Evolutionary conservation across 768 basidiomycete genomes (phyloP).

Genomic region (Xerocomus potaroensis): DNA sequence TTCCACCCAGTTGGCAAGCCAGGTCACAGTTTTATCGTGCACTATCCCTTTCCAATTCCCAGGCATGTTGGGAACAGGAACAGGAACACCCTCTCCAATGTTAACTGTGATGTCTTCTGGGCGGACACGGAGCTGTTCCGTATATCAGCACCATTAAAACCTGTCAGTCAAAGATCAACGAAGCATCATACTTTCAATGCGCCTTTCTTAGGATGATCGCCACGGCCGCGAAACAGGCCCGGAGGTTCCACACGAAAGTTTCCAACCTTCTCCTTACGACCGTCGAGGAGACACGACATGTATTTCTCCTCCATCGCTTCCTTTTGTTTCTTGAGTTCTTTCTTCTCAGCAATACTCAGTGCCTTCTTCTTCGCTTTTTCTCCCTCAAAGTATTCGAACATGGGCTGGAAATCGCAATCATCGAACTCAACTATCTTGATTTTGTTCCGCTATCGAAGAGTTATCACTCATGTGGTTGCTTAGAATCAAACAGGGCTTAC

Average conservation of each 20-base stretch:
- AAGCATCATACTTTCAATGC: slow-evolving; percentile 69
- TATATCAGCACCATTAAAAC: slow-evolving; percentile 5
- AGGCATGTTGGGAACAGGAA: slow-evolving; percentile 87
- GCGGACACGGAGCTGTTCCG: slow-evolving; percentile 67
- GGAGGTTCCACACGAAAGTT: slow-evolving; percentile 99
- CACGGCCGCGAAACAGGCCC: slow-evolving; percentile 95
- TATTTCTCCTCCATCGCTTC: slow-evolving; percentile 85
- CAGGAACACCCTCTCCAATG: slow-evolving; percentile 69
- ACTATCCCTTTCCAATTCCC: slow-evolving; percentile 87
- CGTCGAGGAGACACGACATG: slow-evolving; percentile 83
- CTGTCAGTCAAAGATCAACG: neutral
- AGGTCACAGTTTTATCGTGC: slow-evolving; percentile 96
- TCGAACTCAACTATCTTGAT: slow-evolving; percentile 72
- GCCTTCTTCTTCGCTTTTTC: slow-evolving; percentile 94
- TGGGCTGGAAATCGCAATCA: slow-evolving; percentile 89
- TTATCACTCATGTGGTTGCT: slow-evolving; percentile 7
- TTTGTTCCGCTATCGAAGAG: slow-evolving; percentile 52
- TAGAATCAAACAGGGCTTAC: slow-evolving; percentile 43
- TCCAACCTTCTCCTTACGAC: slow-evolving; percentile 95
- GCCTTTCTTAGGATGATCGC: slow-evolving; percentile 98
- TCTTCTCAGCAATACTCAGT: slow-evolving; percentile 83
- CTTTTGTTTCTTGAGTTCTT: slow-evolving; percentile 79
- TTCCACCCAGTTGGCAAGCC: slow-evolving; percentile 99
- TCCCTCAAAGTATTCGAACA: slow-evolving; percentile 88
- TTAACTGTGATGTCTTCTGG: slow-evolving; percentile 97